Conservation (phyloP, 257 asterid genomes). For the Nicotiana noctiflora region DNA sequence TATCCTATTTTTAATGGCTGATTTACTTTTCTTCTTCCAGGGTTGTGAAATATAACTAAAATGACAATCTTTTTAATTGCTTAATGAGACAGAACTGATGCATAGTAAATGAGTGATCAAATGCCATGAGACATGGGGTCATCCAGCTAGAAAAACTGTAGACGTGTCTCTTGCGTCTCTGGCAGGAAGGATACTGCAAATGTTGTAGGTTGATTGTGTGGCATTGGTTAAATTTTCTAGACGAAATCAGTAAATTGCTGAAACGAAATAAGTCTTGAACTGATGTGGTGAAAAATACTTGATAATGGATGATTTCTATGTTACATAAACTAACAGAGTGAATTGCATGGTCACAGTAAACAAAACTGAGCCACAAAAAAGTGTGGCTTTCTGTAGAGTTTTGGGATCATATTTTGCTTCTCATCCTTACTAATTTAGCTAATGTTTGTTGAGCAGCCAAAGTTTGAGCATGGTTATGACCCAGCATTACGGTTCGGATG, state of each 20-base stretch:
- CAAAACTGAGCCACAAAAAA: constrained; percentile 25
- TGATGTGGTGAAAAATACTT: constrained; percentile 1
- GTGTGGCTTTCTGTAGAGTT: background rate
- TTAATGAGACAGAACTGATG: background rate
- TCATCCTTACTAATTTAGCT: constrained; percentile 79
- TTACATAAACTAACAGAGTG: background rate
- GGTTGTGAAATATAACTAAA: background rate
- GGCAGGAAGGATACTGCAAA: background rate
- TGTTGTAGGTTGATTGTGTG: background rate
- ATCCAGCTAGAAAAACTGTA: background rate
- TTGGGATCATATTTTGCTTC: constrained; percentile 58
- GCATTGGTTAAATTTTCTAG: background rate
- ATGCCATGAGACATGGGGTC: background rate
- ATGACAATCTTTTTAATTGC: background rate
- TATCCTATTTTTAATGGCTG: background rate
- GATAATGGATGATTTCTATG: constrained; percentile 5
- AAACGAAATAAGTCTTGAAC: background rate
- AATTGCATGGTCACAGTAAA: background rate
- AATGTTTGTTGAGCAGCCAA: constrained; percentile 82
- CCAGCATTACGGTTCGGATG: constrained; percentile 82
- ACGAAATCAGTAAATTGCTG: background rate
- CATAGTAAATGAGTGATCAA: background rate
- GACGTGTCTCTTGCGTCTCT: background rate
- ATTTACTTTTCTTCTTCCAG: background rate
- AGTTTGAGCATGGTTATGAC: constrained; percentile 71